Base-by-base conservation (phyloP, 352 stramenopile genomes). In the Globisporangium splendens region DNA sequence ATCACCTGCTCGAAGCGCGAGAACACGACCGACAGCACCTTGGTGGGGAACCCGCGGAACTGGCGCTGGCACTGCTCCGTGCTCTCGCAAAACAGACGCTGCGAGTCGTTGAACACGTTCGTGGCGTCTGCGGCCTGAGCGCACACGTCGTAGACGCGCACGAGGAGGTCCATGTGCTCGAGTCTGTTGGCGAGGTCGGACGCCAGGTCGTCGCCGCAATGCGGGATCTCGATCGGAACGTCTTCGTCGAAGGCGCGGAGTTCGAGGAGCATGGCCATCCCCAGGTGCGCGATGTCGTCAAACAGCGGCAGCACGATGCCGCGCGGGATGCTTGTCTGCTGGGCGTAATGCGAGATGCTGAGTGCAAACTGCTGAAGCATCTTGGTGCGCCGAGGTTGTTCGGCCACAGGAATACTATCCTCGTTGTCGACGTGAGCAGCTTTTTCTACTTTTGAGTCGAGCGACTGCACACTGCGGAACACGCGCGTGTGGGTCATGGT, bases 1-100 rank as follows among this genome's bases (percentile, higher is more conserved):
- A 91, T 88, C 38, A 91, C 58, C 49, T 93, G 72, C 39, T 79
- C 58, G 46, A 93, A 91, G 6, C 59, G 69, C 11, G 83, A 91
- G 54, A 85, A 79, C 8, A 91, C 22, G 3, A 92, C 53, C 14
- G 68, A 62, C 39, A 92, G 50, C 48, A 89, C 53, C 72, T 90
- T 90, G 57, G 90, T 81, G 39, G 68, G 61, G 50, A 88, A 92
- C 39, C 62, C 72, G 8, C 82, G 73, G 62, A 77, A 89, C 8
- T 58, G 63, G 54, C 63, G 56, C 28, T 81, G 68, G 54, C 82
- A 92, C 28, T 70, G 46, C 8, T 65, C 50, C 5, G 78, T 28
- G 43, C 71, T 54, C 2, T 66, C 59, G 42, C 82, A 92, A 57
- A 92, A 92, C 21, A 91, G 59, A 14, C 59, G 56, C 3, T 56